Percentiles rank a stretch among this genome's conserved stretches.
Evolutionary conservation across 2,329 filamentous ascomycete genomes (phyloP).

Genomic region (Fusarium multiceps): DNA sequence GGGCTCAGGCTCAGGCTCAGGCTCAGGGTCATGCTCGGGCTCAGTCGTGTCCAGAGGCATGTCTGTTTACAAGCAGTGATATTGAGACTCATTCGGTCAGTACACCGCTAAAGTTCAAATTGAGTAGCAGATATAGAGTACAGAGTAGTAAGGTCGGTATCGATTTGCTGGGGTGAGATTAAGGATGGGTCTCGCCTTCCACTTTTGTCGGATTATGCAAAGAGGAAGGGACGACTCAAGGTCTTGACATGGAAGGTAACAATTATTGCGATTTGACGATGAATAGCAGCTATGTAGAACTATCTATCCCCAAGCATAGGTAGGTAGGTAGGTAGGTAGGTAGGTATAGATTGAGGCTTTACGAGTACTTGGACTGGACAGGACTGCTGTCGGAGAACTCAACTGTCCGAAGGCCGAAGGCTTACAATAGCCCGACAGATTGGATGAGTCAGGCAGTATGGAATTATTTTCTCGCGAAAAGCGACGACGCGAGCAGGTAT

Average conservation of each 20-base stretch:
- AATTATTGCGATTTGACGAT: slow-evolving; percentile 5
- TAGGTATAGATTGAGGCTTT: slow-evolving; percentile 24
- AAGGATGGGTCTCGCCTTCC: neutral
- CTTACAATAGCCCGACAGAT: slow-evolving; percentile 34
- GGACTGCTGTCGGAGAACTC: slow-evolving; percentile 30
- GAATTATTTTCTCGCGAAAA: neutral
- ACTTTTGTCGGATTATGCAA: slow-evolving; percentile 8
- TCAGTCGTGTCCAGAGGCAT: slow-evolving; percentile 42
- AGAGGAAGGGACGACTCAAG: neutral
- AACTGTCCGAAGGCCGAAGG: slow-evolving; percentile 43
- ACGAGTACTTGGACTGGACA: slow-evolving; percentile 21
- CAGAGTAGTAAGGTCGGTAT: neutral
- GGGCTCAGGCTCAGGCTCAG: slow-evolving; percentile 18
- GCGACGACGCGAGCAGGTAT: slow-evolving; percentile 21
- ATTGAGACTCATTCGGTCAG: slow-evolving; percentile 30
- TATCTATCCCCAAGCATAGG: slow-evolving; percentile 9
- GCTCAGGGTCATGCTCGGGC: slow-evolving; percentile 29
- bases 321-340: too few species aligned
- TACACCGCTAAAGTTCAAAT: neutral
- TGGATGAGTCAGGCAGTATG: slow-evolving; percentile 35
- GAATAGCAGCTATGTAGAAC: slow-evolving; percentile 10
- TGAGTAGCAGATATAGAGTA: neutral
- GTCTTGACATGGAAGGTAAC: neutral
- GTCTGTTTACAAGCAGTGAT: neutral
- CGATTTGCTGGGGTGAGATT: neutral